Base-by-base conservation (phyloP, 768 basidiomycete genomes). In the Thelephora aurantiotincta region DNA sequence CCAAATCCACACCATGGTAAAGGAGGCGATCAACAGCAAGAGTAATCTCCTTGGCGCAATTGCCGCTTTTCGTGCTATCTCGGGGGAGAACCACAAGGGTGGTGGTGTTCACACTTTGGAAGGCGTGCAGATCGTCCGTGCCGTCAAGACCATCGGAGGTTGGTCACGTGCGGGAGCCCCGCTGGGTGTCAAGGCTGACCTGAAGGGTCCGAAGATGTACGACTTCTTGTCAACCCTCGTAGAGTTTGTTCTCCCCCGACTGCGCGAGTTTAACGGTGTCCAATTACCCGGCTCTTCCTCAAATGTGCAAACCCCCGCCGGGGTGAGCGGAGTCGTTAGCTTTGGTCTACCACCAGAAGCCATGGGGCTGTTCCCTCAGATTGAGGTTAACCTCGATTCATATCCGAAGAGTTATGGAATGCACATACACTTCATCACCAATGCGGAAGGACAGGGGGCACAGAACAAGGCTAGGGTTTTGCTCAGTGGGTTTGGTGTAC, bases 381-480 rank as follows among this genome's bases (percentile, higher is more conserved):
- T 98, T 48, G 94, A 98, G 66, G 82, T 91, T 63, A 96, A 96
- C 61, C 63, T 84, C 37, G 93, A 97, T 58, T 66, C 85, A 23
- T 99, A 97, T 60, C 89, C 91, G 5, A 77, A 75, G 53, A 60
- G 77, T 42, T 82, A 82, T 57, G 94, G 94, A 16, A 88, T 99
- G 77, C 87, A 97, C 59, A 80, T 99, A 34, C 87, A 93, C 60
- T 92, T 94, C 60, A 72, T 92, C 49, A 97, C 94, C 18, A 90
- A 84, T 59, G 85, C 87, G 4, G 69, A 71, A 41, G 94, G 94
- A 0, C 64, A 80, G n/a, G 89, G 89, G 11, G 93, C 93, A 6
- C 87, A 96, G 67, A 85, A 92, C 60, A 72, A 77, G 49, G 92
- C 90, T 6, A 76, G 92, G 57, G 79, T 86, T 2, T 65, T 99